These are phyloP conservation scores for Cutaneotrichosporon sp. DNA, from an alignment of 1,284 basidiomycete species.

Conservation along the genomic window DNA sequence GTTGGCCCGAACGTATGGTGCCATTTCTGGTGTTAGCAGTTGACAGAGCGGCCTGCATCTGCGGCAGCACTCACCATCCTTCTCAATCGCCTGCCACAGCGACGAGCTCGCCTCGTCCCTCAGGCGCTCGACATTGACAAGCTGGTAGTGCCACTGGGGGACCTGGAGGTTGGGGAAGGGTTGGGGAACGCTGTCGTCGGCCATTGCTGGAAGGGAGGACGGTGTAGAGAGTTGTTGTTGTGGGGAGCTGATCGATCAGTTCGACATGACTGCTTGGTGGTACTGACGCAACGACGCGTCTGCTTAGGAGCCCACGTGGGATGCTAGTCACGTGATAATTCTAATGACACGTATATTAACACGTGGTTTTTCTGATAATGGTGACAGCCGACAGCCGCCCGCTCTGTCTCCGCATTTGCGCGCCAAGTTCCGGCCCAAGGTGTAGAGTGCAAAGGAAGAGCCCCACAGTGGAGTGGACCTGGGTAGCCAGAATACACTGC, in stretches of 20 bases:
- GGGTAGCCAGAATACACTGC: not conserved
- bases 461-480: no score
- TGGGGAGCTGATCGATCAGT: not conserved
- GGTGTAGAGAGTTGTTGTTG: not conserved
- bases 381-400: no score
- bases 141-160: conserved; percentile 72
- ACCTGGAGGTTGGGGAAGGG: conserved; percentile 83
- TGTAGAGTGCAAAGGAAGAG: no score
- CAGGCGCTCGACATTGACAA: conserved; percentile 66
- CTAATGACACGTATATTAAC: not conserved
- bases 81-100: conserved; percentile 74
- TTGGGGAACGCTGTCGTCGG: conserved; percentile 73
- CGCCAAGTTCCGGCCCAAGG: not conserved
- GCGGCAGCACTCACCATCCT: conserved; percentile 68
- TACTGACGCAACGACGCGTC: conserved; percentile 7
- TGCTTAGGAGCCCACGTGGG: not conserved
- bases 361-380: not conserved
- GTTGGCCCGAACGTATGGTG: conserved; percentile 63
- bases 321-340: not conserved
- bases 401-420: not conserved
- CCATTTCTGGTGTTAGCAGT: conserved; percentile 65
- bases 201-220: conserved; percentile 60
- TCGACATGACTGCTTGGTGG: not conserved
- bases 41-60: not conserved
- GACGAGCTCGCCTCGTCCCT: conserved; percentile 68